phyloP scores from a whole-genome alignment of 192 early-diverging fungal genomes.

The Coemansia sp. region DNA sequence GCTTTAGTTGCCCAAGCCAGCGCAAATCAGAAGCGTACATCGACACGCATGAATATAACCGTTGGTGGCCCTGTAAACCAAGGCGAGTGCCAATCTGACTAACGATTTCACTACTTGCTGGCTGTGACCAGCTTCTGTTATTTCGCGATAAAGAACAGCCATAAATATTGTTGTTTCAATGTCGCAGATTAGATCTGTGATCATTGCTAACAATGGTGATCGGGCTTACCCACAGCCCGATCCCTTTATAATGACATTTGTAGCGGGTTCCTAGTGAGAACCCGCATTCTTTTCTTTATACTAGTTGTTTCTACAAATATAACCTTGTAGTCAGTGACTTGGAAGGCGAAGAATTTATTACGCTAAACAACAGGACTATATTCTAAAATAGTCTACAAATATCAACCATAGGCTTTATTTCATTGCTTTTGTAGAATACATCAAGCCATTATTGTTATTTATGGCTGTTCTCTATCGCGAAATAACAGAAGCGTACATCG shows the following conservation, averaged over 20 bases:
- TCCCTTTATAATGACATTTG: too few species aligned
- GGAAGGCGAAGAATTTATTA: too few species aligned
- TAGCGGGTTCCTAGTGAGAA: too few species aligned
- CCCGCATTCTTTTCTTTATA: too few species aligned
- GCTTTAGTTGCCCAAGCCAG: constrained; percentile 31
- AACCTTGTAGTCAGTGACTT: too few species aligned
- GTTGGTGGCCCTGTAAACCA: not conserved
- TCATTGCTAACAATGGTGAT: too few species aligned
- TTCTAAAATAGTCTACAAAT: too few species aligned
- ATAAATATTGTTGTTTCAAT: too few species aligned
- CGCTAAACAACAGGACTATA: too few species aligned
- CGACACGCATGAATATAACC: not conserved
- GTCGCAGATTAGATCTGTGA: too few species aligned
- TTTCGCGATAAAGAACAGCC: not conserved
- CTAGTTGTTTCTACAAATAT: too few species aligned
- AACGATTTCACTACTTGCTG: not conserved
- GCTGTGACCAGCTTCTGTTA: not conserved
- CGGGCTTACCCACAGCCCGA: too few species aligned
- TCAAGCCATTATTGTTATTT: not conserved
- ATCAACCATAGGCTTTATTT: not conserved
- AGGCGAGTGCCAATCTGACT: not conserved
- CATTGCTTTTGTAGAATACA: not conserved
- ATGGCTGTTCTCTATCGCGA: not conserved
- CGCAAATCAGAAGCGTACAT: constrained; percentile 2
- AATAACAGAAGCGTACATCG: constrained; percentile 7